Percentiles rank a stretch among this genome's conserved stretches.
phyloP scores from a whole-genome alignment of 1,284 basidiomycete species.

The Ganoderma multipileum region DNA sequence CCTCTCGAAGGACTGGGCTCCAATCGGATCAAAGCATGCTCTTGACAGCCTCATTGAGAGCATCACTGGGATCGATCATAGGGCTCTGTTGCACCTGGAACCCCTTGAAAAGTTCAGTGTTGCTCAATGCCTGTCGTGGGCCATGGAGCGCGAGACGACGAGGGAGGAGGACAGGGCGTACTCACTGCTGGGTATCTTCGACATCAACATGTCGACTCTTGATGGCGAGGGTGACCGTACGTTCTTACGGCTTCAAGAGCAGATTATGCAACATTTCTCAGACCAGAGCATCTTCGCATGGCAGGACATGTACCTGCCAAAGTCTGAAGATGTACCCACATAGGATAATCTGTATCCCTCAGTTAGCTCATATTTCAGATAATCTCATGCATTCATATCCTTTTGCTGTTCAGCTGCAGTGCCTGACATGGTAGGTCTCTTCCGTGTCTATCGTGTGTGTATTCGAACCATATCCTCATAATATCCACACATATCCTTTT shows the following conservation, averaged over 20 bases:
- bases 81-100: neutral
- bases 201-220: neutral
- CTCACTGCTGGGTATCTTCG: too few species aligned
- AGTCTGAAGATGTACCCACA: too few species aligned
- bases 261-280: neutral
- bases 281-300: constrained; percentile 1
- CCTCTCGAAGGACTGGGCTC: neutral
- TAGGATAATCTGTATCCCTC: too few species aligned
- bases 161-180: too few species aligned
- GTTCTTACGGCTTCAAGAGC: neutral
- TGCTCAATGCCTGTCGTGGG: neutral
- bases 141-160: neutral
- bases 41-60: neutral
- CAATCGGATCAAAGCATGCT: neutral
- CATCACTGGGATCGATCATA: neutral
- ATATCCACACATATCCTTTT: too few species aligned
- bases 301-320: neutral
- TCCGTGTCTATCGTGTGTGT: too few species aligned
- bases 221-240: neutral
- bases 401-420: too few species aligned
- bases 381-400: too few species aligned
- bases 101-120: neutral
- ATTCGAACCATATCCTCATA: too few species aligned
- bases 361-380: too few species aligned
- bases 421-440: too few species aligned